Conservation (phyloP, 148 eudicot species). For the Drosera capensis region DNA sequence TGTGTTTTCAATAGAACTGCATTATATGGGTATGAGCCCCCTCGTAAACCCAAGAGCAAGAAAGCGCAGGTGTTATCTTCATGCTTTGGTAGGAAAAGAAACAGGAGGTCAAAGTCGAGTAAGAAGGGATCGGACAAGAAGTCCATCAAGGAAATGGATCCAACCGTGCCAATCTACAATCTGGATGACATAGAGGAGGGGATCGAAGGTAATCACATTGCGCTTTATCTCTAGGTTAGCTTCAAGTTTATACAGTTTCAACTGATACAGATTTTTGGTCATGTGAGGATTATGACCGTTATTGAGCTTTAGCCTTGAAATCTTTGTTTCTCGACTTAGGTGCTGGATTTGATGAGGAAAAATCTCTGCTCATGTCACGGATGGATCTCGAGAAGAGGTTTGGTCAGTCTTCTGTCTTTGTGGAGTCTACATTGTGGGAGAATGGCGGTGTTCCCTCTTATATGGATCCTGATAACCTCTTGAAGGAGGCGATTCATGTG, state of each 20-base stretch:
- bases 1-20: slow-evolving; percentile 89
- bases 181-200: slow-evolving; percentile 84
- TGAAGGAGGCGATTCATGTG: slow-evolving; percentile 86
- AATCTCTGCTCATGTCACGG: slow-evolving; percentile 66
- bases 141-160: slow-evolving; percentile 52
- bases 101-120: slow-evolving; percentile 46
- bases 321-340: slow-evolving; percentile 19
- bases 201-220: slow-evolving; percentile 39
- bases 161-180: slow-evolving; percentile 63
- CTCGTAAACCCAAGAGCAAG: slow-evolving; percentile 53
- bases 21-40: slow-evolving; percentile 84
- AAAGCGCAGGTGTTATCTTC: slow-evolving; percentile 39
- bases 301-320: not conserved
- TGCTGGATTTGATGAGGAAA: slow-evolving; percentile 80
- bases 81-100: slow-evolving; percentile 43
- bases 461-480: slow-evolving; percentile 49
- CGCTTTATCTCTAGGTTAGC: not conserved
- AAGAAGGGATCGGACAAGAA: slow-evolving; percentile 58
- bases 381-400: slow-evolving; percentile 63
- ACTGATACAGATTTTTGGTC: not conserved
- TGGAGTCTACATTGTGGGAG: slow-evolving; percentile 74
- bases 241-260: not conserved
- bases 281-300: not conserved
- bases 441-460: slow-evolving; percentile 75
- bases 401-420: slow-evolving; percentile 64